Conservation (phyloP, 1,284 basidiomycete genomes). For the Irpex lacteus region DNA sequence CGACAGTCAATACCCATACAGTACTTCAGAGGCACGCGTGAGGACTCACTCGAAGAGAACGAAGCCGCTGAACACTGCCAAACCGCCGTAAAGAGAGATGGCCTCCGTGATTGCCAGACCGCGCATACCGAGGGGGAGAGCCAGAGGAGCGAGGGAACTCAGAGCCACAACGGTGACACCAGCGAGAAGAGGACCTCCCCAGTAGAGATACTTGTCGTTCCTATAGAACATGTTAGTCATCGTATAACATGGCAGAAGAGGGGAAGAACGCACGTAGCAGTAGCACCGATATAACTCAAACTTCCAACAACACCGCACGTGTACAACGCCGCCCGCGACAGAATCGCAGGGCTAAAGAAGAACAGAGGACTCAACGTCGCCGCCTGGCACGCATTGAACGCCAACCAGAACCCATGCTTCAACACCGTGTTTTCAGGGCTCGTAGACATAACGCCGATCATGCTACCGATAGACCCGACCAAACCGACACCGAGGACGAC, state of each 20-base stretch:
- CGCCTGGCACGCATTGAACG: conserved; percentile 85
- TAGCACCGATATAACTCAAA: conserved; percentile 86
- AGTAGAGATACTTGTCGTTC: conserved; percentile 82
- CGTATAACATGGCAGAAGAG: too few species aligned
- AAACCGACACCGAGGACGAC: conserved; percentile 82
- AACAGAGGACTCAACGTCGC: conserved; percentile 82
- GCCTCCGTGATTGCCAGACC: conserved; percentile 76
- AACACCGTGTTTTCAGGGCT: conserved; percentile 68
- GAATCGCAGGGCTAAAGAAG: conserved; percentile 83
- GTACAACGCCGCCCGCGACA: conserved; percentile 88
- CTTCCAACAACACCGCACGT: conserved; percentile 84
- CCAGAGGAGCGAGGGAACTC: conserved; percentile 83
- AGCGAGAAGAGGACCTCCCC: conserved; percentile 83
- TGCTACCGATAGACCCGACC: conserved; percentile 72
- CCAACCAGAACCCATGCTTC: conserved; percentile 79
- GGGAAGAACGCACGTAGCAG: conserved; percentile 59
- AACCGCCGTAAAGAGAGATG: conserved; percentile 81
- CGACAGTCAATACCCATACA: too few species aligned
- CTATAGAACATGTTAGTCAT: conserved; percentile 29
- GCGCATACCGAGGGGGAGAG: conserved; percentile 78
- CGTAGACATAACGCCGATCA: conserved; percentile 78
- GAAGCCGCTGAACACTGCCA: conserved; percentile 86
- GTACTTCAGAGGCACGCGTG: too few species aligned
- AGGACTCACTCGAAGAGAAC: conserved; percentile 80
- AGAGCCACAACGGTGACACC: conserved; percentile 86